These are phyloP conservation scores for Tricholoma terreum DNA, from an alignment of 768 basidiomycete species.

Conservation along the genomic window DNA sequence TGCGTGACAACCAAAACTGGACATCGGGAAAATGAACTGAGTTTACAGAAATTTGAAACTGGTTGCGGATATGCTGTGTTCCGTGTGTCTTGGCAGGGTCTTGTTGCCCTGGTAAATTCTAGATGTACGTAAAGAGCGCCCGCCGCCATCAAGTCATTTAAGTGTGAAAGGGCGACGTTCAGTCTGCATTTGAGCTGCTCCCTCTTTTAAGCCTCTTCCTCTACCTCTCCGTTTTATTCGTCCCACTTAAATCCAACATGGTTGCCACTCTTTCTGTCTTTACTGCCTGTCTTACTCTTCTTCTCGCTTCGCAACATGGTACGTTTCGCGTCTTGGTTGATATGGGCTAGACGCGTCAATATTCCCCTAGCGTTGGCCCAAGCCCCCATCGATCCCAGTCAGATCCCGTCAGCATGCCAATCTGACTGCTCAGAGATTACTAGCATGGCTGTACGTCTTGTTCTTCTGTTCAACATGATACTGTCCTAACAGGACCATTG, in stretches of 20 bases:
- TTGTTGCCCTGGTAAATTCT: too few relatives aligned
- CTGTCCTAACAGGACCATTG: neutral
- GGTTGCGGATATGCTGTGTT: too few relatives aligned
- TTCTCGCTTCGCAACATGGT: constrained; percentile 2
- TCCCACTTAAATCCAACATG: constrained; percentile 1
- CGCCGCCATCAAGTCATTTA: too few relatives aligned
- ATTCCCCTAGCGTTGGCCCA: constrained; percentile 1
- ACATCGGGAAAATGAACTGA: too few relatives aligned
- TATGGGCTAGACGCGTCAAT: neutral
- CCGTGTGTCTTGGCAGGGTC: too few relatives aligned
- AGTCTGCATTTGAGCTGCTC: too few relatives aligned
- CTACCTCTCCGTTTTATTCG: too few relatives aligned
- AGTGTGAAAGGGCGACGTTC: too few relatives aligned
- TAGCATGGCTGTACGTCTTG: neutral
- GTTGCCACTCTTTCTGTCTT: constrained; percentile 6
- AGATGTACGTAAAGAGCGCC: too few relatives aligned
- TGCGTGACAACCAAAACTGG: too few relatives aligned
- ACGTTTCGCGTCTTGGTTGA: neutral
- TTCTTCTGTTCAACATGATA: neutral
- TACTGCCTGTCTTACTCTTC: neutral
- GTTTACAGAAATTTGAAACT: too few relatives aligned
- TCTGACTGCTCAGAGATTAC: neutral
- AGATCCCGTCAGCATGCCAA: constrained; percentile 2
- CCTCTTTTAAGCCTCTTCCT: too few relatives aligned
- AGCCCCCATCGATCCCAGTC: constrained; percentile 1